Conservation (phyloP, 2,329 filamentous ascomycete genomes). For the Xylariales sp. region DNA sequence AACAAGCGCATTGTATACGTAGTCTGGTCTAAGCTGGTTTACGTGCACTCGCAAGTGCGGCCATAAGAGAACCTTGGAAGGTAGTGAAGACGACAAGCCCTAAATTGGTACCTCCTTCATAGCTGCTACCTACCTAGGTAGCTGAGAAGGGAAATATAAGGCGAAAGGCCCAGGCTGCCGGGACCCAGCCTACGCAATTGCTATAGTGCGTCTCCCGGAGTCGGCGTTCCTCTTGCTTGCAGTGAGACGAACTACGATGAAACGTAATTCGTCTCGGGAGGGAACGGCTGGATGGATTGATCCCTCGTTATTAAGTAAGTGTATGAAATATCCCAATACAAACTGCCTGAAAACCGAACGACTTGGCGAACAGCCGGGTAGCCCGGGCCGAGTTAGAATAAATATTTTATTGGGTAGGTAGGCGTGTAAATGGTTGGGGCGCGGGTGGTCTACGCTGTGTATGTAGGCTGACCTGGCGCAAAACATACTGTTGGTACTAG, state of each 20-base stretch:
- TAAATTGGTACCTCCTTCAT: neutral
- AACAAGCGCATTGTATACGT: neutral
- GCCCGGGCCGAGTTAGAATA: neutral
- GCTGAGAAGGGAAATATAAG: neutral
- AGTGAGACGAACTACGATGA: conserved; percentile 22
- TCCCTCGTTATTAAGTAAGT: conserved; percentile 7
- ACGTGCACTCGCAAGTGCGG: neutral
- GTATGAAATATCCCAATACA: neutral
- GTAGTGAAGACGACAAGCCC: neutral
- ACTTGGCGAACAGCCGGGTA: neutral
- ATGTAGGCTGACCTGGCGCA: neutral
- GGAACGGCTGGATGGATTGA: neutral
- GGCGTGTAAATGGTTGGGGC: neutral
- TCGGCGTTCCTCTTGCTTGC: neutral
- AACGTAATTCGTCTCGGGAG: conserved; percentile 34
- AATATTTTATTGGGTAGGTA: neutral
- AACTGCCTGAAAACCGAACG: neutral
- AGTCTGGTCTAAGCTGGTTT: neutral
- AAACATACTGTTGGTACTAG: too few relatives aligned
- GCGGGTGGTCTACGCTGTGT: neutral
- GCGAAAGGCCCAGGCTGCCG: conserved; percentile 18
- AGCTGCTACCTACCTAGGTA: too few relatives aligned
- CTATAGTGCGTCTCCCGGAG: conserved; percentile 7
- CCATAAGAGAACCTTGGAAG: too few relatives aligned
- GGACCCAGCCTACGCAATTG: conserved; percentile 19